These are phyloP conservation scores for Ophiostoma sp. DNA, from an alignment of 2,329 filamentous ascomycete species.

Conservation along the genomic window DNA sequence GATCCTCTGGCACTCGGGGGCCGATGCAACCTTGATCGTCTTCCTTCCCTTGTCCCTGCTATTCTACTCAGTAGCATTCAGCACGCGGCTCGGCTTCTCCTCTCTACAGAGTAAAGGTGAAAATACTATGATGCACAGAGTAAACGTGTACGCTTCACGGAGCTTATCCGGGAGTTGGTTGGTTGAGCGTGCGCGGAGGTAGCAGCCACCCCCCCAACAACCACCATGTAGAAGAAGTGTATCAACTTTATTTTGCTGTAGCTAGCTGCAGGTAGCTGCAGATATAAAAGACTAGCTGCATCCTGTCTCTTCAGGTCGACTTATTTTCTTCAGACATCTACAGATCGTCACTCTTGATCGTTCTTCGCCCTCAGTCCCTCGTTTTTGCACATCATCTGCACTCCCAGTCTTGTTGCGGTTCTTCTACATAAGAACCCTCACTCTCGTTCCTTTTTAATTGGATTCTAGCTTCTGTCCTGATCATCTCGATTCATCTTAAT, in stretches of 20 bases:
- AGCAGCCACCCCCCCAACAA: neutral
- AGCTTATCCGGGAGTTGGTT: constrained; percentile 8
- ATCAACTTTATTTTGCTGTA: neutral
- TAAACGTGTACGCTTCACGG: neutral
- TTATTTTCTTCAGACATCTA: neutral
- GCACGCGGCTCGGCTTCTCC: neutral
- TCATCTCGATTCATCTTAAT: neutral
- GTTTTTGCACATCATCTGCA: neutral
- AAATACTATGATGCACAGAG: neutral
- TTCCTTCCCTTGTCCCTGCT: neutral
- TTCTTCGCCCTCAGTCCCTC: neutral
- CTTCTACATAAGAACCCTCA: constrained; percentile 14
- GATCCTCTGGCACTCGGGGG: neutral
- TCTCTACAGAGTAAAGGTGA: no score
- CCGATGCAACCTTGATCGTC: constrained; percentile 8
- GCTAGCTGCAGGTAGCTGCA: neutral
- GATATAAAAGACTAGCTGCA: constrained; percentile 11
- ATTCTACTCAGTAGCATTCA: neutral
- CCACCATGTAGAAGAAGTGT: constrained; percentile 6
- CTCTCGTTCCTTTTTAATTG: neutral
- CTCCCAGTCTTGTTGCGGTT: constrained; percentile 14
- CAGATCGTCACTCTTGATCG: neutral
- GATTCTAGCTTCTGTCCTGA: neutral
- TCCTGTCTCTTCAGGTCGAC: neutral
- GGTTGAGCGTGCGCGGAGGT: neutral